A percentile compares a stretch with the other conserved stretches of the same genome.
These are phyloP conservation scores for Diaporthe amygdali DNA, from an alignment of 2,329 filamentous ascomycete genomes.

Conservation along the genomic window DNA sequence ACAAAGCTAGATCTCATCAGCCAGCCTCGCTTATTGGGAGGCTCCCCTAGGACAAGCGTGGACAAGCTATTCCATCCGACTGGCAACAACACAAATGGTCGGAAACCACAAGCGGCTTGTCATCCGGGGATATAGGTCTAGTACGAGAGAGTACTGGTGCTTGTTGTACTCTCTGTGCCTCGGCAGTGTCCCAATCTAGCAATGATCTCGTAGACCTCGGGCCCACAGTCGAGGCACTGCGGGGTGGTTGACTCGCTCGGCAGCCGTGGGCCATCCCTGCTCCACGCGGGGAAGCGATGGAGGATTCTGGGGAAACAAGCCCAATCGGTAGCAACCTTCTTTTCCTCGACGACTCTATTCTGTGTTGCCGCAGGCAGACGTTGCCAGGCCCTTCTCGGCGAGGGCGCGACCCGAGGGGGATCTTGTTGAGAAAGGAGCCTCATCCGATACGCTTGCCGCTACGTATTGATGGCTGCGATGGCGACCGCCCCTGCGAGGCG, in stretches of 20 bases:
- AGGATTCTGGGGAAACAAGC: neutral
- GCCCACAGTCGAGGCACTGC: neutral
- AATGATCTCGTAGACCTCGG: constrained; percentile 6
- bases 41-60: neutral
- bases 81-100: neutral
- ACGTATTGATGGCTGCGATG: neutral
- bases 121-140: neutral
- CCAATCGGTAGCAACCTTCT: constrained; percentile 1
- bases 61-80: neutral
- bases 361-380: neutral
- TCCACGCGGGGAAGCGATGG: constrained; percentile 6
- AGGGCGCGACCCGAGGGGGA: neutral
- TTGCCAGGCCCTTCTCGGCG: neutral
- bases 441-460: constrained; percentile 11
- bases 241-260: neutral
- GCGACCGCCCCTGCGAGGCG: constrained; percentile 1
- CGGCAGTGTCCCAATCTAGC: neutral
- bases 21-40: neutral
- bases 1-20: neutral
- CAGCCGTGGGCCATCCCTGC: neutral
- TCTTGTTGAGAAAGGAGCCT: neutral
- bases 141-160: neutral
- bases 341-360: neutral
- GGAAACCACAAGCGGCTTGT: neutral
- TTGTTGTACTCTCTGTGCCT: neutral